Evolutionary conservation across 2,329 filamentous ascomycete species (phyloP).

Genomic region (Zasmidium cellare): DNA sequence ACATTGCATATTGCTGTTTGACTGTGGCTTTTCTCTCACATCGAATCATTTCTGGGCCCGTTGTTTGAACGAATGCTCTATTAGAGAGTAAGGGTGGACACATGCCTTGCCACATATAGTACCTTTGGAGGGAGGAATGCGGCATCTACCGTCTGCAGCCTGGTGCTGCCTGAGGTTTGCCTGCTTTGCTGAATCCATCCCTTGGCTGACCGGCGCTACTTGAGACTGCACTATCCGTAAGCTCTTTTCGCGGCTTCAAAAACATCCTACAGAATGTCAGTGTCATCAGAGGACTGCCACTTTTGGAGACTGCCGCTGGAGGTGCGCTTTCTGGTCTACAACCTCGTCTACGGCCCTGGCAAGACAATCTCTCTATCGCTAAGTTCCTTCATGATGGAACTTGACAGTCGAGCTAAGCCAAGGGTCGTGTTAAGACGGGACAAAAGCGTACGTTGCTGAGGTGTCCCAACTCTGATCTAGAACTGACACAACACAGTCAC

Average conservation of each 20-base stretch:
- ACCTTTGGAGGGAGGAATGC: too few relatives aligned
- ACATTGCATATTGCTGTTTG: too few relatives aligned
- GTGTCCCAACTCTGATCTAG: not conserved
- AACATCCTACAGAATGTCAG: not conserved
- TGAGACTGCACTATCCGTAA: too few relatives aligned
- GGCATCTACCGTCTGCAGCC: too few relatives aligned
- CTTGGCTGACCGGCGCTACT: too few relatives aligned
- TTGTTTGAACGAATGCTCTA: too few relatives aligned
- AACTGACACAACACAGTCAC: not conserved
- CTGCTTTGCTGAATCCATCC: too few relatives aligned
- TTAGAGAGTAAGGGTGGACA: too few relatives aligned
- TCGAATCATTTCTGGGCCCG: too few relatives aligned
- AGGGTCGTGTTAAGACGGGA: not conserved
- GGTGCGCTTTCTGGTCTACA: not conserved
- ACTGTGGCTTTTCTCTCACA: too few relatives aligned
- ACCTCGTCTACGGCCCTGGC: not conserved
- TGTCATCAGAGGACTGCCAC: not conserved
- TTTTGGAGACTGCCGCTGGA: constrained; percentile 2
- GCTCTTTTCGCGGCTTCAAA: not conserved
- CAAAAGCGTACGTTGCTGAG: not conserved
- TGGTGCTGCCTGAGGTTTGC: too few relatives aligned
- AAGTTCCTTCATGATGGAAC: not conserved
- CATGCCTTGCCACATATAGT: too few relatives aligned
- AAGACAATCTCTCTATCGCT: not conserved
- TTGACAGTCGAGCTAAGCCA: not conserved